Conservation (phyloP, 2,329 filamentous ascomycete species). For the Ilyonectria mors-panacis region DNA sequence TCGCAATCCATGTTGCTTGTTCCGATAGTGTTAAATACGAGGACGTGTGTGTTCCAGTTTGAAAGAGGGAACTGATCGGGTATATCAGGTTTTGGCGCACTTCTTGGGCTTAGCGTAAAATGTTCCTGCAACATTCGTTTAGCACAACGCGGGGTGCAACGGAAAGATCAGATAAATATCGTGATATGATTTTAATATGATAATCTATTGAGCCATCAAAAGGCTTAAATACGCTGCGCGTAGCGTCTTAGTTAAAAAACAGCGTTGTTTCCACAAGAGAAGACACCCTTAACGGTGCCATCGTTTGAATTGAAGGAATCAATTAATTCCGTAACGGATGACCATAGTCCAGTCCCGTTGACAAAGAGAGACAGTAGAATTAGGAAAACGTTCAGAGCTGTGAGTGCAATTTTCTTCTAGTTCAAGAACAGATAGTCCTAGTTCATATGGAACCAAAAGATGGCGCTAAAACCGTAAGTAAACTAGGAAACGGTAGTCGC, state of each 20-base stretch:
- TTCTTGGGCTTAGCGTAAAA: no score
- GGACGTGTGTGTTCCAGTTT: no score
- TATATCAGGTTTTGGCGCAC: no score
- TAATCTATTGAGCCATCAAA: no score
- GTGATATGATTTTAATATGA: no score
- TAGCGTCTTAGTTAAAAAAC: conserved; percentile 29
- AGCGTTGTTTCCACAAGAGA: conserved; percentile 42
- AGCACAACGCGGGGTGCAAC: no score
- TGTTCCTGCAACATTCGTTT: no score
- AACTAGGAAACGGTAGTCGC: conserved; percentile 48
- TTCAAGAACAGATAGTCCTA: conserved; percentile 32
- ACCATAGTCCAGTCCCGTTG: conserved; percentile 46
- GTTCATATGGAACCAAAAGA: conserved; percentile 48
- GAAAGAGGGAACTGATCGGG: no score
- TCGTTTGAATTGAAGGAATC: conserved; percentile 35
- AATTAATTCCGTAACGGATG: conserved; percentile 42
- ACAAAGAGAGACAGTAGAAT: conserved; percentile 42
- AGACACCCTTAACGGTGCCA: conserved; percentile 39
- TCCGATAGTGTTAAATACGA: no score
- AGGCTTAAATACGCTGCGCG: no score
- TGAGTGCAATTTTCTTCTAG: conserved; percentile 40
- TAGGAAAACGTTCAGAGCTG: conserved; percentile 39
- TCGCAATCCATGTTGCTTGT: no score
- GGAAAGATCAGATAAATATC: no score
- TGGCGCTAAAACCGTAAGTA: conserved; percentile 42